Evolutionary conservation across 2,329 filamentous ascomycete genomes (phyloP).

Genomic region (Pyrenophora tritici-repentis): DNA sequence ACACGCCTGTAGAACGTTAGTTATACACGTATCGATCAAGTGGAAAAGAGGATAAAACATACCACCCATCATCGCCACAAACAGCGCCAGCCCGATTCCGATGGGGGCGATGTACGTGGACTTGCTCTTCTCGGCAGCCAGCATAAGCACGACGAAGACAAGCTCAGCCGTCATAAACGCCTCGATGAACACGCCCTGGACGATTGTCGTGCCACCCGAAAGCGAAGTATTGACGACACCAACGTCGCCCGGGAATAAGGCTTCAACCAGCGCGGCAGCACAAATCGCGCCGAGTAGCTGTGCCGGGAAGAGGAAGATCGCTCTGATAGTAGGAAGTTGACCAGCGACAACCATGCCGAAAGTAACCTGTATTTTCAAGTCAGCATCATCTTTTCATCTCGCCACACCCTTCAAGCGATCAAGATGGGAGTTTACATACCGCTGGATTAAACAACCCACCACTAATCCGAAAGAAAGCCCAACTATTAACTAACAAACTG

Average conservation of each 20-base stretch:
- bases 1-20: constrained; percentile 32
- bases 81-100: constrained; percentile 28
- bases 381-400: background rate
- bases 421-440: constrained; percentile 14
- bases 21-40: background rate
- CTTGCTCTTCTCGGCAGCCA: constrained; percentile 39
- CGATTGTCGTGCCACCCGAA: constrained; percentile 21
- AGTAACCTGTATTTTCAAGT: constrained; percentile 22
- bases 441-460: constrained; percentile 26
- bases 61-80: constrained; percentile 37
- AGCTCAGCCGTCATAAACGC: constrained; percentile 32
- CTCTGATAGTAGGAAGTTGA: constrained; percentile 22
- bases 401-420: background rate
- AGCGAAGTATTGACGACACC: constrained; percentile 28
- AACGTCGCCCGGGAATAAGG: constrained; percentile 32
- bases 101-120: constrained; percentile 31
- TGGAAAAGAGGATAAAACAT: background rate
- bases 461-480: constrained; percentile 41
- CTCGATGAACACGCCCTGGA: constrained; percentile 26
- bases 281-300: constrained; percentile 33
- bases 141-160: constrained; percentile 35
- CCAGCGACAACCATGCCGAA: constrained; percentile 31
- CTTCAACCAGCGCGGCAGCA: constrained; percentile 28
- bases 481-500: constrained; percentile 37
- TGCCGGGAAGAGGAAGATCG: constrained; percentile 24